Conservation (phyloP, 2,329 filamentous ascomycete genomes). For the Aureobasidium sp. region DNA sequence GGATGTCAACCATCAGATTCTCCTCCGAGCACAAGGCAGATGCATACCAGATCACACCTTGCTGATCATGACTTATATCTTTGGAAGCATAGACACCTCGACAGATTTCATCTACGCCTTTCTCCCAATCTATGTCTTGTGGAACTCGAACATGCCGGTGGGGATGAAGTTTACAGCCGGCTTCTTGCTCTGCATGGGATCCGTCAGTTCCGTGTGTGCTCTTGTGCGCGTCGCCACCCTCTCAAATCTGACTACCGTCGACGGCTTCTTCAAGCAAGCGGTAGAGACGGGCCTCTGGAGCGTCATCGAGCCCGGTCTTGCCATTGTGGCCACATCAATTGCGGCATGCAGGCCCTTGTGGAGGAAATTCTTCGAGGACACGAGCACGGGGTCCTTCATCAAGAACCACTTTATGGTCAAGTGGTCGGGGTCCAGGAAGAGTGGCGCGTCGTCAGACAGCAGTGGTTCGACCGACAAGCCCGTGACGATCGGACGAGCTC, state of each 20-base stretch:
- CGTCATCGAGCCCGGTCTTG: slow-evolving; percentile 28
- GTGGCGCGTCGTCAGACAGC: background rate
- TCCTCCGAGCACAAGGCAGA: slow-evolving; percentile 15
- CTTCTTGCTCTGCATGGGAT: slow-evolving; percentile 34
- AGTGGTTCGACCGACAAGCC: background rate
- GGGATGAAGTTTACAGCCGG: slow-evolving; percentile 36
- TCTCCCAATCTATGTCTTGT: slow-evolving; percentile 35
- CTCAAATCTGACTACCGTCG: slow-evolving; percentile 16
- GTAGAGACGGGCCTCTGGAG: slow-evolving; percentile 26
- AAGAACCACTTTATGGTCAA: background rate
- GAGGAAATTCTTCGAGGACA: slow-evolving; percentile 16
- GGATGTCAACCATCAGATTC: slow-evolving; percentile 20
- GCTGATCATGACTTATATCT: slow-evolving; percentile 21
- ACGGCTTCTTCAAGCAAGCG: slow-evolving; percentile 23
- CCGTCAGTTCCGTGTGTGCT: slow-evolving; percentile 22
- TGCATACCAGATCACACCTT: slow-evolving; percentile 20
- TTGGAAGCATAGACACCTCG: slow-evolving; percentile 29
- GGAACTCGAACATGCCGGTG: slow-evolving; percentile 35
- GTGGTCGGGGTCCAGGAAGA: background rate
- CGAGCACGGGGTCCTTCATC: background rate
- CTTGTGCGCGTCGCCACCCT: slow-evolving; percentile 23
- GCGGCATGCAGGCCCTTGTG: slow-evolving; percentile 28
- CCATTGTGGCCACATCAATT: slow-evolving; percentile 27
- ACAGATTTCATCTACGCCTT: slow-evolving; percentile 32
- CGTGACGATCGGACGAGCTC: background rate